phyloP scores from a whole-genome alignment of 2,329 filamentous ascomycete species.

The Colletotrichum endophyticum region DNA sequence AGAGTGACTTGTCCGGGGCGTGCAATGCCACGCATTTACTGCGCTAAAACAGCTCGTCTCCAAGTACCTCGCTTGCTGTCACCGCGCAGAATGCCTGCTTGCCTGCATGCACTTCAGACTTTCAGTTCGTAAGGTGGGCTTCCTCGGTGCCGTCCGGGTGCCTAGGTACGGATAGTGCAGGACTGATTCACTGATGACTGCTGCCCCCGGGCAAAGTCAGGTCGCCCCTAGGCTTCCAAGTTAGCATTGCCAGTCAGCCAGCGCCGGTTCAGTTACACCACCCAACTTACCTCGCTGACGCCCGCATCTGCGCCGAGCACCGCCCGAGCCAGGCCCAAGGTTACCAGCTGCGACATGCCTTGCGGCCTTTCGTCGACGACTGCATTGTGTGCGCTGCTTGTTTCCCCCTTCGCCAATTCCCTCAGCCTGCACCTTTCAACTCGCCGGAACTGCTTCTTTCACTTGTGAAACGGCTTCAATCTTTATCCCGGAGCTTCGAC shows the following conservation, averaged over 20 bases:
- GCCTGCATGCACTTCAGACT: neutral
- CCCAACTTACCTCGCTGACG: conserved; percentile 1
- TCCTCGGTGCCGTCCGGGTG: neutral
- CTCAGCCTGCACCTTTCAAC: neutral
- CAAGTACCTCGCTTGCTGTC: neutral
- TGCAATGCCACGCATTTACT: neutral
- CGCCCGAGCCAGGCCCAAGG: conserved; percentile 7
- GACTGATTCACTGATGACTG: neutral
- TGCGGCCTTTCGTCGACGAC: neutral
- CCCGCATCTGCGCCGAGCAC: conserved; percentile 15
- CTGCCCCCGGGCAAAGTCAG: neutral
- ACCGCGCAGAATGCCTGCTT: neutral
- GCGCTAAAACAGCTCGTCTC: neutral
- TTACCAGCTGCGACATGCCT: neutral
- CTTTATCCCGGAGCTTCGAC: neutral
- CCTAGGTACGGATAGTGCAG: neutral
- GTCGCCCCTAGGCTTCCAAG: neutral
- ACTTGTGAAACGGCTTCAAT: neutral
- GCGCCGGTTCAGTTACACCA: neutral
- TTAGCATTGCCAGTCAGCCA: neutral
- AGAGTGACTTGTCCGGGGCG: conserved; percentile 2
- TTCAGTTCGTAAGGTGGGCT: neutral
- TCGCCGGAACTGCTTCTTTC: neutral
- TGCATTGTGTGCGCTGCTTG: neutral
- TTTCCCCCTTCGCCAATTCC: neutral